Percentiles rank a stretch among this genome's conserved stretches.
phyloP scores from a whole-genome alignment of 371 early-diverging fungal species.

The Amoeboaphelidium protococcarum region DNA sequence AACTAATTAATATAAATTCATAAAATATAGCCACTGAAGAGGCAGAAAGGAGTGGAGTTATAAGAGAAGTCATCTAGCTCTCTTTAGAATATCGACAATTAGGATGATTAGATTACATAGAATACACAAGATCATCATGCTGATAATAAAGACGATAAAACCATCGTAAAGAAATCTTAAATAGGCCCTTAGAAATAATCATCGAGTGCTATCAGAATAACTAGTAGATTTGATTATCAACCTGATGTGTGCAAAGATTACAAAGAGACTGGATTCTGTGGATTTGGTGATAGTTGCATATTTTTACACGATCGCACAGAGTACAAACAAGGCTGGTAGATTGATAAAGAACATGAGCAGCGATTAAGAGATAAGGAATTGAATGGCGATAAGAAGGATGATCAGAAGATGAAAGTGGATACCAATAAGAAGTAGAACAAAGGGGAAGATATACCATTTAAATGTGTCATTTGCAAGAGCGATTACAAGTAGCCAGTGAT shows the following conservation, averaged over 20 bases:
- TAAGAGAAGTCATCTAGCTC: too few relatives aligned
- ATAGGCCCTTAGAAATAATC: too few relatives aligned
- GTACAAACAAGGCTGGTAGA: conserved; percentile 83
- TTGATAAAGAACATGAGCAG: conserved; percentile 76
- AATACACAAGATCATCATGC: too few relatives aligned
- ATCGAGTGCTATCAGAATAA: too few relatives aligned
- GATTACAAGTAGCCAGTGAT: conserved; percentile 65
- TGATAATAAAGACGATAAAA: too few relatives aligned
- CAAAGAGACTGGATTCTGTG: conserved; percentile 65
- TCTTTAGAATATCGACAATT: too few relatives aligned
- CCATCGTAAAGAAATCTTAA: too few relatives aligned
- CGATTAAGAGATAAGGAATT: too few relatives aligned
- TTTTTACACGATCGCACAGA: conserved; percentile 92
- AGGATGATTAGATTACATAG: too few relatives aligned
- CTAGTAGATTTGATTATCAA: conserved; percentile 74
- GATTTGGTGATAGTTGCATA: conserved; percentile 86
- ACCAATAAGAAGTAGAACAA: conserved; percentile 5
- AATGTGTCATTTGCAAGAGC: conserved; percentile 66
- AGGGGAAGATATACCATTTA: conserved; percentile 50
- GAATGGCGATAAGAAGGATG: conserved; percentile 14
- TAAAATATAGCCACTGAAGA: too few relatives aligned
- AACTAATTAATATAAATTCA: too few relatives aligned
- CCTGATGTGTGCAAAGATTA: conserved; percentile 97
- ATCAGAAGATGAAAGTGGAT: conserved; percentile 30
- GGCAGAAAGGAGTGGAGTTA: too few relatives aligned